Evolutionary conservation across 2,329 filamentous ascomycete genomes (phyloP), one percentile per base, ranked within the genome.

Genomic region (Fusarium sp.): DNA sequence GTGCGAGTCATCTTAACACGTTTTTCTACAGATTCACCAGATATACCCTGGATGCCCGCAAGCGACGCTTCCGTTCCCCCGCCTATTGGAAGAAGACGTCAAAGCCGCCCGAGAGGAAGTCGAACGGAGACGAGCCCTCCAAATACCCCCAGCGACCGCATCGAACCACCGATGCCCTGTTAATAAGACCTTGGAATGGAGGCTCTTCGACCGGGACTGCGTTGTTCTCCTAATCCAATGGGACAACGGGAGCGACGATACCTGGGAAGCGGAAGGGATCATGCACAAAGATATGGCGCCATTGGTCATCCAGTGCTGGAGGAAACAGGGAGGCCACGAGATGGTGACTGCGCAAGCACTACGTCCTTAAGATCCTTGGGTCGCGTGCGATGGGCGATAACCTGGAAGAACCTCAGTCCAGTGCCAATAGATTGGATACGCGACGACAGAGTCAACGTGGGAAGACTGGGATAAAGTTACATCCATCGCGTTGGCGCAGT

Each of bases 261-360:
- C 24, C 12, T 49, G 47, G 42, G 24, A 65, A 25, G 24, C 46
- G 4, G 63, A 64, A 11, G 40, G 52, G 42, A 30, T 65, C 22
- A 29, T 54, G 6, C 46, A 63, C 24, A 15, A 27, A 6, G 59
- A 60, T 22, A 25, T n/a, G 7, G 24, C 30, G 9, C 8, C 8
- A 12, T 20, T 25, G 7, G 14, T 54, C 16, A 29, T 61, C 12
- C 18, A 30, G 24, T 61, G 43, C 34, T 63, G 59, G 55, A 60
- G 30, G 34, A 38, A 38, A 27, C 24, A 30, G 16, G 38, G 38
- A 22, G 59, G 45, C 18, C 34, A 38, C 34, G 18, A 38, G 2
- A 2, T 18, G 42, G 24, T 34, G 20, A 62, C 49, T 55, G 16
- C 15, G 3, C 4, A 25, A 47, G 12, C n/a, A 24, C n/a, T 42